These are phyloP conservation scores for Cymodocea nodosa DNA, from an alignment of 116 monocot genomes.

Conservation along the genomic window DNA sequence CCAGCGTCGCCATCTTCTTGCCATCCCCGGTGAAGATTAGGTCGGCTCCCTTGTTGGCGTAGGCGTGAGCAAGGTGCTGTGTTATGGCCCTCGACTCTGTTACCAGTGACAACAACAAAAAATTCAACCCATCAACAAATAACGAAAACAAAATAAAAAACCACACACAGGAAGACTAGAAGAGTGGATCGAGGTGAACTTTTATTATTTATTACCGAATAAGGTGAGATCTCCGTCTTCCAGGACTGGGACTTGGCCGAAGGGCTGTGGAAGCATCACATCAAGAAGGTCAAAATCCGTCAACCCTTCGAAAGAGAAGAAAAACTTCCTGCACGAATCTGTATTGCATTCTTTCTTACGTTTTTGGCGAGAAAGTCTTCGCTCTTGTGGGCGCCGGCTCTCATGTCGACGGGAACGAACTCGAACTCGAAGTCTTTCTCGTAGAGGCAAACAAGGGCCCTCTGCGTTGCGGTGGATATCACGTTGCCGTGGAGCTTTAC, in stretches of 20 bases:
- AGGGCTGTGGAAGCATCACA: constrained; percentile 29
- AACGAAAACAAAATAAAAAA: background rate
- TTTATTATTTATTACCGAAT: constrained; percentile 16
- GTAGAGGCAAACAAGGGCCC: too few species aligned
- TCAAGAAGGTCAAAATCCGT: background rate
- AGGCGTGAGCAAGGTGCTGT: constrained; percentile 12
- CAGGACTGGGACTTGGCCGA: constrained; percentile 36
- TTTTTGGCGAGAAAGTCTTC: too few species aligned
- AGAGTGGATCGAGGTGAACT: background rate
- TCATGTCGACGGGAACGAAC: too few species aligned
- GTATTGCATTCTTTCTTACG: too few species aligned
- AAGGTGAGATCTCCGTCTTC: constrained; percentile 32
- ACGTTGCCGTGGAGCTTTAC: too few species aligned
- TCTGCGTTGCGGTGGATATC: too few species aligned
- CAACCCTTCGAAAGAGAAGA: background rate
- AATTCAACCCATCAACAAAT: too few species aligned
- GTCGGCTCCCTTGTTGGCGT: constrained; percentile 2
- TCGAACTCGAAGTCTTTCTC: too few species aligned
- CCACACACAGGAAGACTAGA: background rate
- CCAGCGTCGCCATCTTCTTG: constrained; percentile 12
- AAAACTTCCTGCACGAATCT: too few species aligned
- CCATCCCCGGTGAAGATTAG: constrained; percentile 4
- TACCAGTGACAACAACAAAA: background rate
- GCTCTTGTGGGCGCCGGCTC: too few species aligned
- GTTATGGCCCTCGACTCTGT: constrained; percentile 35